These are phyloP conservation scores for Exobasidium cylindrosporum DNA, from an alignment of 1,284 basidiomycete genomes.

Conservation along the genomic window DNA sequence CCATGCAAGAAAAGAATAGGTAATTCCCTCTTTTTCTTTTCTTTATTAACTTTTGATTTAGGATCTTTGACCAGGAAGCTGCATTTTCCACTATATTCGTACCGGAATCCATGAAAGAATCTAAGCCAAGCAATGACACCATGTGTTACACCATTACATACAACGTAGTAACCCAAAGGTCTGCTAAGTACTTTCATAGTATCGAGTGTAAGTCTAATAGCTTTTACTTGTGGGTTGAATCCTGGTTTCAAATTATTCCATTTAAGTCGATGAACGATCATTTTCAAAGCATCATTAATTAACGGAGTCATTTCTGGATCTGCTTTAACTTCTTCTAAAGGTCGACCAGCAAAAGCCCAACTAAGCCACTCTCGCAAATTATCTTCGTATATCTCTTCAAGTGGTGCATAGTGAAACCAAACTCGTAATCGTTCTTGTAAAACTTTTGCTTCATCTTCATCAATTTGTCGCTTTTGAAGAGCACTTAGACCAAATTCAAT, in stretches of 20 bases:
- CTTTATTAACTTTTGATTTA: not conserved
- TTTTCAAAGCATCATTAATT: constrained; percentile 16
- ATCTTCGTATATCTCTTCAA: constrained; percentile 22
- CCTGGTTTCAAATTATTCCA: constrained; percentile 54
- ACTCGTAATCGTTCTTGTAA: constrained; percentile 9
- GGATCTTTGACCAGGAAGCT: constrained; percentile 22
- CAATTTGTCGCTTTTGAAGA: constrained; percentile 1
- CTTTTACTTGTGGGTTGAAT: constrained; percentile 61
- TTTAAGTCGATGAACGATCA: constrained; percentile 13
- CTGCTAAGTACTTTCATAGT: constrained; percentile 65
- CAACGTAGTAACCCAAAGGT: constrained; percentile 23
- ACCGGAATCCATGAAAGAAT: constrained; percentile 14
- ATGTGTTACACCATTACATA: constrained; percentile 14
- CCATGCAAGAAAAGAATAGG: constrained; percentile 31
- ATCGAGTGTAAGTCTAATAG: constrained; percentile 76
- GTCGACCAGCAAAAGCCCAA: constrained; percentile 22
- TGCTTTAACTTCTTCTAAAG: constrained; percentile 13
- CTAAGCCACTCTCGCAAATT: constrained; percentile 26
- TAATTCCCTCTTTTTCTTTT: constrained; percentile 4
- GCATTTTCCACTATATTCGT: constrained; percentile 14
- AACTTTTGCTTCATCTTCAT: constrained; percentile 16
- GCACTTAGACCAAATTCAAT: not conserved
- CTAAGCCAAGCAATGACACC: constrained; percentile 8
- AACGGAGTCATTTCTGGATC: constrained; percentile 13
- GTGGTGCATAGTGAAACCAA: constrained; percentile 20